Base-by-base conservation (phyloP, 106 monocot genomes). In the Acorus gramineus region DNA sequence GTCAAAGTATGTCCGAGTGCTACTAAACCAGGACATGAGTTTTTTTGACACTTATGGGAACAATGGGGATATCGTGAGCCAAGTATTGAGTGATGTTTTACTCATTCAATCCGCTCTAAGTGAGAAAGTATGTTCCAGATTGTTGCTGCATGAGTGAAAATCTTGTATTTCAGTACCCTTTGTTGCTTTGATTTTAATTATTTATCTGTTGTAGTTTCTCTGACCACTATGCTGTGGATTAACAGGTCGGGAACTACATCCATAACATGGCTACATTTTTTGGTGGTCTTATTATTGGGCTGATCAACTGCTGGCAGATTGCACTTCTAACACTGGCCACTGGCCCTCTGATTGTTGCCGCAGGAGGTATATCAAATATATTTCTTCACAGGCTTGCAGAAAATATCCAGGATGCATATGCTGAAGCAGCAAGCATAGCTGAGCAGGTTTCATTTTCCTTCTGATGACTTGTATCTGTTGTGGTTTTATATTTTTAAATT, bases 201-300 rank as follows among this genome's bases (percentile, higher is more conserved):
- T 28, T 28, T 1, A 28, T 28, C 28, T 28, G 28, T 28, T 28
- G 28, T 28, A 28, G 28, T 28, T 28, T 28, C 28, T 28, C 28
- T 28, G 28, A 28, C 28, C 28, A 28, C 28, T 28, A 28, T 28
- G 28, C 28, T 28, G 28, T 28, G 28, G 28, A 28, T 28, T 28
- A 57, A 56, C 88, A 98, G 98, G 98, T 98, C 61, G 98, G 98
- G 46, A 98, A 98, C 58, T 98, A 98, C 78, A 89, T 98, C 68
- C 98, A 98, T 63, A 98, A 98, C 68, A 98, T 98, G 98, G 91
- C 98, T 50, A 98, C 98, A 47, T 98, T 98, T 83, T 88, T 98
- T 77, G 85, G 88, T 66, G 98, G 98, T 75, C 91, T 98, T 63
- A 52, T 92, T 11, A 81, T 98, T 79, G 98, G 98, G 52, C 61